These are phyloP conservation scores for Acer negundo DNA, from an alignment of 345 rosid species.

Conservation along the genomic window DNA sequence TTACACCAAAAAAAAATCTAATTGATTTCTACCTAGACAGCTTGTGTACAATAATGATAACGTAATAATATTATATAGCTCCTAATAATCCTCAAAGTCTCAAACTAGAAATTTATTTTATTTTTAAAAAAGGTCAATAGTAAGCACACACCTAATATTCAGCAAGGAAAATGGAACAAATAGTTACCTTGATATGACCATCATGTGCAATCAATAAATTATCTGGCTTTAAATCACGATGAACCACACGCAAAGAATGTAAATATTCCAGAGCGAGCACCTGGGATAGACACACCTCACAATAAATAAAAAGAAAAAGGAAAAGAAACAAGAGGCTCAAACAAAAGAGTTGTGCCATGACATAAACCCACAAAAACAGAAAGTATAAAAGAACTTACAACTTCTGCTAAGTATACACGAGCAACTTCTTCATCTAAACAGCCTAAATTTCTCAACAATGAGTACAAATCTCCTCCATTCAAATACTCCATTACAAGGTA, in stretches of 20 bases:
- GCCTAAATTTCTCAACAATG: constrained; percentile 93
- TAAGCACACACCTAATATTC: background rate
- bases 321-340: background rate
- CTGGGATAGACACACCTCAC: constrained; percentile 35
- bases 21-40: background rate
- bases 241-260: constrained; percentile 92
- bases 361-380: background rate
- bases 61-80: background rate
- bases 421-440: constrained; percentile 98
- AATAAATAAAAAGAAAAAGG: constrained; percentile 6
- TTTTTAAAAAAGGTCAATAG: background rate
- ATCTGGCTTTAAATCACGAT: constrained; percentile 99
- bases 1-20: background rate
- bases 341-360: constrained; percentile 1
- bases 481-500: constrained; percentile 99
- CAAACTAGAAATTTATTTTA: too few relatives aligned
- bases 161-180: background rate
- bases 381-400: constrained; percentile 56
- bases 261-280: constrained; percentile 98
- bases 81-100: background rate
- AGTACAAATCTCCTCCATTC: constrained; percentile 98
- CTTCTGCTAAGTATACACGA: constrained; percentile 98
- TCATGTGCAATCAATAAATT: constrained; percentile 97
- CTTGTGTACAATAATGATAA: background rate
- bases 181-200: constrained; percentile 93